phyloP scores from a whole-genome alignment of 768 basidiomycete species.

The Gymnopilus junonius region DNA sequence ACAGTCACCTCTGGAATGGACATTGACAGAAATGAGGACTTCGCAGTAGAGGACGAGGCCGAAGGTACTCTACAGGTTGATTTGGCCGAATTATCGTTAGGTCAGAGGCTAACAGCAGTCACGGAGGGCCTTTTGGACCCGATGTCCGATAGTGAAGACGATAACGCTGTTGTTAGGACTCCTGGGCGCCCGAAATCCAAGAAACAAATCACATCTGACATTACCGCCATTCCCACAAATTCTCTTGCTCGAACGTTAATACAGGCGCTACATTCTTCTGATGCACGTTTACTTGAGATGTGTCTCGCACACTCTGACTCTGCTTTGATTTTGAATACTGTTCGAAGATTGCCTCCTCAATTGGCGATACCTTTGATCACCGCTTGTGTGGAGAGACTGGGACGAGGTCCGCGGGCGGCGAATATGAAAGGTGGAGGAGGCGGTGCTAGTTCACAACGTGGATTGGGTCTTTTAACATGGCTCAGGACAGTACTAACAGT shows the following conservation, averaged over 20 bases:
- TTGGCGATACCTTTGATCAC: slow-evolving; percentile 84
- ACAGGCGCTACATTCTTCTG: slow-evolving; percentile 95
- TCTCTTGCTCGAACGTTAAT: slow-evolving; percentile 93
- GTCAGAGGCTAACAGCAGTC: slow-evolving; percentile 83
- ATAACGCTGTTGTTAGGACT: slow-evolving; percentile 26
- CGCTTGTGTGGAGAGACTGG: slow-evolving; percentile 88
- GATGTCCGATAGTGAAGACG: slow-evolving; percentile 53
- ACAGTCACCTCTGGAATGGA: slow-evolving; percentile 70
- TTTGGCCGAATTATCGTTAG: slow-evolving; percentile 89
- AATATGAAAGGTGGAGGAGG: slow-evolving; percentile 81
- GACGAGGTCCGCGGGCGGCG: slow-evolving; percentile 70
- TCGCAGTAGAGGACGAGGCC: slow-evolving; percentile 44
- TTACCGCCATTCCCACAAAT: slow-evolving; percentile 68
- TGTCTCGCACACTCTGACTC: slow-evolving; percentile 85
- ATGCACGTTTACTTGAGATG: slow-evolving; percentile 84
- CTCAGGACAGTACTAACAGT: slow-evolving; percentile 80
- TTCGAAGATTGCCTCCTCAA: slow-evolving; percentile 84
- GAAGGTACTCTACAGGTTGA: slow-evolving; percentile 82
- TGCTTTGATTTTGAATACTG: slow-evolving; percentile 83
- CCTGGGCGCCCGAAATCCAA: slow-evolving; percentile 32
- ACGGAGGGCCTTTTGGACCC: slow-evolving; percentile 51
- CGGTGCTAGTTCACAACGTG: slow-evolving; percentile 80
- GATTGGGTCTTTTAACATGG: slow-evolving; percentile 73
- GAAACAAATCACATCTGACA: slow-evolving; percentile 36
- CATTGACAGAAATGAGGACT: slow-evolving; percentile 55